Conservation (phyloP, 208 protist genomes). For the Acanthamoeba royreba region DNA sequence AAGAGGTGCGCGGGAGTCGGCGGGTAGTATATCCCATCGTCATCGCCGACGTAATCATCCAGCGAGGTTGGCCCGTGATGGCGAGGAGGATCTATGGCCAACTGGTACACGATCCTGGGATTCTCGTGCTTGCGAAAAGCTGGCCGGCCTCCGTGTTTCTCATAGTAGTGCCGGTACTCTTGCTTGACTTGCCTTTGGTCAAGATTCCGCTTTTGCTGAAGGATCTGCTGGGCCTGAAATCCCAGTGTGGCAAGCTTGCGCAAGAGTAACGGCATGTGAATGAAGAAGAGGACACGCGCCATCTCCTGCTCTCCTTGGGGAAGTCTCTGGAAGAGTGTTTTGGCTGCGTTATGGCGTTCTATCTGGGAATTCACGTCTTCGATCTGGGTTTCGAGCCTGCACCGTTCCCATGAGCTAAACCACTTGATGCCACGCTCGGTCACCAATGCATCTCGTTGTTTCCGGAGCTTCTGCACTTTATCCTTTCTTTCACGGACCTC, state of each 20-base stretch:
- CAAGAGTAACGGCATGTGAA: neutral
- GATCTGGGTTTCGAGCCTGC: neutral
- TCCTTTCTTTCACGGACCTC: neutral
- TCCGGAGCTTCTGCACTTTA: neutral
- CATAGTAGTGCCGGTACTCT: neutral
- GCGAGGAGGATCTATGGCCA: neutral
- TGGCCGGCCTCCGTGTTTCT: neutral
- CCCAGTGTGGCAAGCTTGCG: neutral
- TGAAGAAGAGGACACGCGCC: neutral
- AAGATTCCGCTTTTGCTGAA: neutral
- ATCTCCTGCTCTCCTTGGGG: neutral
- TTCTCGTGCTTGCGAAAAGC: neutral
- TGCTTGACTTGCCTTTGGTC: neutral
- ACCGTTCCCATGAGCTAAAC: neutral
- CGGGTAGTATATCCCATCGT: neutral
- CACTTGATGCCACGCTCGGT: neutral
- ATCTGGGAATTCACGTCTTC: neutral
- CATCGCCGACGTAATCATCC: neutral
- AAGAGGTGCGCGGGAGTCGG: neutral
- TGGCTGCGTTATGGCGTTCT: too few relatives aligned
- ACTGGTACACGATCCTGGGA: neutral
- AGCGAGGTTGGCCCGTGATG: neutral
- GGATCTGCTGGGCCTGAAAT: neutral
- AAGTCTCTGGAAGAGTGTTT: neutral
- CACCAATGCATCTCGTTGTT: neutral